Percentiles rank a stretch among this genome's conserved stretches.
phyloP scores from a whole-genome alignment of 805 yeast species.

The Ogataea methylovora region DNA sequence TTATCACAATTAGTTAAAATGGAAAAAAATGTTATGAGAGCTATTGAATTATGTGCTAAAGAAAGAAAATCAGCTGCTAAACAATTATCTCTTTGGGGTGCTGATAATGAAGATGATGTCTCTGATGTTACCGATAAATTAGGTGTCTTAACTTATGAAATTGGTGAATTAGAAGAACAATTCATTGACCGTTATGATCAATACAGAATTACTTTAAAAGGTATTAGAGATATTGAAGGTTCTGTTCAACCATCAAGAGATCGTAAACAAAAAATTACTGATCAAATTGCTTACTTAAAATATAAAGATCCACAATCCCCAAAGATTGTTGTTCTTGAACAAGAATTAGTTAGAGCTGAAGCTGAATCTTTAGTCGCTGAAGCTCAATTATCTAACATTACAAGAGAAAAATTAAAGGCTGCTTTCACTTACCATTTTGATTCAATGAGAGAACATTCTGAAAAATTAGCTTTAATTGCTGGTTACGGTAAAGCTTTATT shows the following conservation, averaged over 20 bases:
- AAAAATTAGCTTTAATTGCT: slow-evolving; percentile 78
- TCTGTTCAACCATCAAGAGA: slow-evolving; percentile 86
- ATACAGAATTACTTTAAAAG: slow-evolving; percentile 74
- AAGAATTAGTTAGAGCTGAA: slow-evolving; percentile 85
- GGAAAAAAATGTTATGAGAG: slow-evolving; percentile 76
- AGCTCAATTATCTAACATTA: slow-evolving; percentile 83
- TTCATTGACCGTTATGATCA: slow-evolving; percentile 82
- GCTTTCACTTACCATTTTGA: slow-evolving; percentile 82
- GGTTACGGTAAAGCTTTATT: slow-evolving; percentile 85
- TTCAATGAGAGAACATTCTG: slow-evolving; percentile 78
- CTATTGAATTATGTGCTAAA: slow-evolving; percentile 67
- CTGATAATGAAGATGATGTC: slow-evolving; percentile 78
- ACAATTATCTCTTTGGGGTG: slow-evolving; percentile 83
- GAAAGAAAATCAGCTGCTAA: slow-evolving; percentile 79
- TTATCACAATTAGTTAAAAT: slow-evolving; percentile 68
- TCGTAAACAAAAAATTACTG: slow-evolving; percentile 78
- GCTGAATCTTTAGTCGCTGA: slow-evolving; percentile 89
- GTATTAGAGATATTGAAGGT: slow-evolving; percentile 77
- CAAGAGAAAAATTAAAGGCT: slow-evolving; percentile 80
- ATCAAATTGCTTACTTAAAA: slow-evolving; percentile 75
- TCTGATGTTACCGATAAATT: slow-evolving; percentile 81
- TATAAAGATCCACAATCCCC: slow-evolving; percentile 82
- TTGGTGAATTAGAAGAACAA: slow-evolving; percentile 83
- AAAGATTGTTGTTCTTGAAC: slow-evolving; percentile 76
- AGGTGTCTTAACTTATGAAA: slow-evolving; percentile 75